Conservation (phyloP, 163 green algal genomes). For the Chlorella variabilis region DNA sequence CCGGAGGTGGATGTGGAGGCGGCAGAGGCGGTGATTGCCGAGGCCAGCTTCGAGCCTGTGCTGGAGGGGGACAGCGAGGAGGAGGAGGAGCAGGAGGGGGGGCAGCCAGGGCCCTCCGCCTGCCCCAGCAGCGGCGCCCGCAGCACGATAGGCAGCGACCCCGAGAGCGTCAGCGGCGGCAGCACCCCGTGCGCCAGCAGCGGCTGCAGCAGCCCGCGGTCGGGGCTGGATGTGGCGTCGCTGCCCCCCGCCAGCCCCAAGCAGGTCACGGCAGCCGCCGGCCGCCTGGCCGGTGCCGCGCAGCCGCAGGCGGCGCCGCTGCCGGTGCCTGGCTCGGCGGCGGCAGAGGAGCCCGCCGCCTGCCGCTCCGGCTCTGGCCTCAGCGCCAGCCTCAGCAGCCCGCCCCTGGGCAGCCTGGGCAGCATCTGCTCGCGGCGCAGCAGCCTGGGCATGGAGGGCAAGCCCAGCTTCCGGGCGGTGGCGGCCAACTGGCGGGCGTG, state of each 20-base stretch:
- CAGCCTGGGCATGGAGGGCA: not conserved
- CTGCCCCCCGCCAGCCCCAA: not conserved
- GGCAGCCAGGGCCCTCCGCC: not conserved
- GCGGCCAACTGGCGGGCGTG: constrained; percentile 32
- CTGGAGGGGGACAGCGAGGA: constrained; percentile 14
- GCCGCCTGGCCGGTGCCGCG: too few relatives aligned
- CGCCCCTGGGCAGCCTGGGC: too few relatives aligned
- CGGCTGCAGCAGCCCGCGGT: constrained; percentile 14
- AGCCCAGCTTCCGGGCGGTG: constrained; percentile 33
- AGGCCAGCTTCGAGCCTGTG: constrained; percentile 13
- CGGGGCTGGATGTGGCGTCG: not conserved
- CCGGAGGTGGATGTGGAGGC: constrained; percentile 22
- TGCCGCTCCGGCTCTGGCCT: too few relatives aligned
- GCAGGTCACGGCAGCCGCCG: not conserved
- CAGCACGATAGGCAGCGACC: not conserved
- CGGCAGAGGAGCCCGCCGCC: too few relatives aligned
- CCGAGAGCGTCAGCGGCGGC: not conserved
- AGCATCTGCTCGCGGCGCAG: too few relatives aligned
- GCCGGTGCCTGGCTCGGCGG: not conserved
- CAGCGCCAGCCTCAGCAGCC: too few relatives aligned
- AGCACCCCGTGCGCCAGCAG: constrained; percentile 16
- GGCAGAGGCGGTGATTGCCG: constrained; percentile 16
- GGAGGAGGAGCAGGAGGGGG: not conserved
- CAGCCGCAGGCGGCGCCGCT: not conserved
- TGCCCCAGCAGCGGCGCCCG: constrained; percentile 11